Evolutionary conservation across 306 rosid genomes (phyloP).

Genomic region (Cucurbita pepo): DNA sequence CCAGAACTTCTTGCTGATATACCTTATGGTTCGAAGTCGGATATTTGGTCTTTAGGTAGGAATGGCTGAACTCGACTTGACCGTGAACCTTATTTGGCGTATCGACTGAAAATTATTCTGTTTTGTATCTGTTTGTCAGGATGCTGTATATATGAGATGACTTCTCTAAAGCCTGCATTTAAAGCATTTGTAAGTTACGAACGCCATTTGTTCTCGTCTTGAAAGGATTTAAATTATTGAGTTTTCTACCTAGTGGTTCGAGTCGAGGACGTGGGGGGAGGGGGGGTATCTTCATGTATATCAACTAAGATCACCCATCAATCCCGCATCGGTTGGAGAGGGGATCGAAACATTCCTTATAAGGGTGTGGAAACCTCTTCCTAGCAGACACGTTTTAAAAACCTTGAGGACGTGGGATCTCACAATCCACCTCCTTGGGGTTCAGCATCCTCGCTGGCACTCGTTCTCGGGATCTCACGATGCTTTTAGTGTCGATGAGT

Average conservation of each 20-base stretch:
- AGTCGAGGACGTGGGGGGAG: neutral
- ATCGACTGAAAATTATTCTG: neutral
- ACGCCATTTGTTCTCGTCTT: neutral
- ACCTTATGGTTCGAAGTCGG: constrained; percentile 97
- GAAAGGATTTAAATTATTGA: neutral
- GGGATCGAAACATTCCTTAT: too few relatives aligned
- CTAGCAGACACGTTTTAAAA: too few relatives aligned
- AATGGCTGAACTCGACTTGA: neutral
- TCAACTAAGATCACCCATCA: neutral
- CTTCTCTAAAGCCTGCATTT: constrained; percentile 71
- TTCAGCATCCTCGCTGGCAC: too few relatives aligned
- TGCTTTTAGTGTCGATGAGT: neutral
- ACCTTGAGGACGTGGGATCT: too few relatives aligned
- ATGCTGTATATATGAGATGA: constrained; percentile 95
- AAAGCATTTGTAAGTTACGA: constrained; percentile 83
- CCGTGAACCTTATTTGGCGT: neutral
- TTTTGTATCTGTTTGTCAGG: constrained; percentile 34
- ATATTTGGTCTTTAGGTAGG: constrained; percentile 97
- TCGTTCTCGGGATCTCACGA: too few relatives aligned
- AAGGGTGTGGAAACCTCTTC: too few relatives aligned
- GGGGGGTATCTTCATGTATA: neutral
- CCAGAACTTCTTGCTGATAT: constrained; percentile 99
- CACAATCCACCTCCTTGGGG: too few relatives aligned
- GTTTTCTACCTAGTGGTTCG: neutral
- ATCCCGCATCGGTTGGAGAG: too few relatives aligned